Evolutionary conservation across 805 yeast species (phyloP), one percentile per base, ranked within the genome.

Genomic region (Vanderwaltozyma verrucispora): DNA sequence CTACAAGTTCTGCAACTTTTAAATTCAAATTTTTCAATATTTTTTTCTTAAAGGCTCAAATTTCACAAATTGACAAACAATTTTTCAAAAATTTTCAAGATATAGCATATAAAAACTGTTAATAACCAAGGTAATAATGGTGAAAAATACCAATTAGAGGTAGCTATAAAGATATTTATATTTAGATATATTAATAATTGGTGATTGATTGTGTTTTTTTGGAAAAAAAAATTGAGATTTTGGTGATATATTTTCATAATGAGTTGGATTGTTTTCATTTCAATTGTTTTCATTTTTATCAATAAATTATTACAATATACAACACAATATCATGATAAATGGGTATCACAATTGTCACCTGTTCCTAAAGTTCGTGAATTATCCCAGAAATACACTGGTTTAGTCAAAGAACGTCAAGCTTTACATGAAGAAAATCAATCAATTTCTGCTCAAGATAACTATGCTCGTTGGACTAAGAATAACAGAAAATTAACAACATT

Each of bases 391-490:
- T 49, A 70, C 19, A 49, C 55, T 13, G 39, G 44, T 2, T 49
- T 64, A 36, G 64, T 69, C 37, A 47, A 52, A 8, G 72, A 80
- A 44, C 71, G 77, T 35, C 54, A 58, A 13, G 56, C 62, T 15
- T 52, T 75, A 17, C 66, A 72, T 46, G 65, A 63, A 12, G 74
- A 77, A 48, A 71, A 86, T 43, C 65, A 74, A 23, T 44, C 67
- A 2, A 72, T 87, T 9, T 74, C 85, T 38, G 89, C 96, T 2
- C 96, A 89, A 59, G 96, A 92, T 56, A 78, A 92, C 51, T 92
- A 89, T 58, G 96, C 96, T 21, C 79, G 74, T 51, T 92, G 97
- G 97, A 94, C 96, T 1, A 86, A 86, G 56, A 67, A 88, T 44
- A 88, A 86, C 51, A 72, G 98, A 34, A 72, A 69, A 48, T 63